Base-by-base conservation (phyloP, 257 asterid genomes). In the Dorcoceras hygrometricum region DNA sequence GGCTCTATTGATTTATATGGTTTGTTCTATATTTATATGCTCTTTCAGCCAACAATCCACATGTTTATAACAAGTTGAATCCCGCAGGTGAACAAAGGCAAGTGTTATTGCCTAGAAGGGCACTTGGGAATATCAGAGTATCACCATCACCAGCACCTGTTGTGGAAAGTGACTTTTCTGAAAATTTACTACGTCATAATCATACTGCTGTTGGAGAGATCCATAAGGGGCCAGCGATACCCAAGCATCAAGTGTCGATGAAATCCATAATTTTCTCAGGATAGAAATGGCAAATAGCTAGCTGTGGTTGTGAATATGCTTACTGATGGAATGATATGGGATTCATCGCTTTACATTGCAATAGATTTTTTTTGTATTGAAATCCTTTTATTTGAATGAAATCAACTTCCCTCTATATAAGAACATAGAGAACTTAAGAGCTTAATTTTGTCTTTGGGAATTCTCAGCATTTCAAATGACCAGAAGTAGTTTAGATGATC, bases 81-180 rank as follows among this genome's bases (percentile, higher is more conserved):
- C 73, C 61, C 68, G 67, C 69, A 85, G 95, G 80, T 59, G 77
- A 75, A 56, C 32, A 24, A 27, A 28, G 63, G 28, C 81, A 70
- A 20, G 77, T 28, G 34, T 58, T 71, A 63, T 51, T 84, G 70
- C 79, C 92, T 22, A 81, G 96, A 79, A 80, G 82, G 74, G 90
- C 86, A 27, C 92, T 88, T 60, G 83, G 70, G 24, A 72, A 66
- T 22, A 64, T 70, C 43, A 51, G 27, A 56, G 58, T 19, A 28
- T 74, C 64, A 12, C 67, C 59, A 8, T 57, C 69, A 29, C 63
- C 74, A 2, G 55, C 72, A 12, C 61, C 77, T 46, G 20, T 8
- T 16, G 22, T 46, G 54, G 22, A 16, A 46, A 46, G 22, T 46
- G 54, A 8, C 22, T 16, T 16, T 18, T 46, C 54, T 16, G 22